Evolutionary conservation across 345 rosid species (phyloP), one percentile per base, ranked within the genome.

Genomic region (Camelina neglecta): DNA sequence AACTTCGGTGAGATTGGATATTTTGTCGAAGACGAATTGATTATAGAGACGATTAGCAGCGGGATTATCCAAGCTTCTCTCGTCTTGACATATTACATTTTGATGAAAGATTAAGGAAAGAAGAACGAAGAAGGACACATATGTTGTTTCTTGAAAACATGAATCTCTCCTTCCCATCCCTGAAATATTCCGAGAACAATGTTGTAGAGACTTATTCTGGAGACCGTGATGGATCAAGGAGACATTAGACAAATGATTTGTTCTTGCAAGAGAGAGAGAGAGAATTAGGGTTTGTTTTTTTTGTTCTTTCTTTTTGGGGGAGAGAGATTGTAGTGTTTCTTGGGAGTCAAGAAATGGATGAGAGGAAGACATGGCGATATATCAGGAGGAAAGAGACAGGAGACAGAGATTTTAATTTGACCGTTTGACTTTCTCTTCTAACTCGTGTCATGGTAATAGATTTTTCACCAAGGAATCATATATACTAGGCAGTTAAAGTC

Each of bases 311-410:
- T 26, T 41, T 51, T 71, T 47, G 3, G 71, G 70, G 18, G 55
- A 41, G 42, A 60, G 45, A 58, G 69, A 55, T 73, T 68, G 47
- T 41, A 12, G 61, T 68, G 41, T 60, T 69, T 73, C 72, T 78
- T 77, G 45, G 18, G 76, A 79, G 72, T 75, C 80, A 82, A 83
- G 89, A 85, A 83, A 85, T 70, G 93, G 93, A 83, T 76, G 87
- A 79, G 96, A 82, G 92, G 81, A 77, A 76, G 83, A 81, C 60
- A 60, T 62, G 93, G 84, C 84, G 87, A 73, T 65, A 70, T 76
- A 18, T 18, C 73, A 50, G 86, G 86, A 36, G 4, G 57, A 21
- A 51, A 60, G 66, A 78, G 68, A 45, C 26, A 33, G 1, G 2
- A 60, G 31, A 62, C 56, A 29, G 0, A 50, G 72, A 65, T 35